Conservation (phyloP, 2,329 filamentous ascomycete genomes). For the Beauveria varroae region DNA sequence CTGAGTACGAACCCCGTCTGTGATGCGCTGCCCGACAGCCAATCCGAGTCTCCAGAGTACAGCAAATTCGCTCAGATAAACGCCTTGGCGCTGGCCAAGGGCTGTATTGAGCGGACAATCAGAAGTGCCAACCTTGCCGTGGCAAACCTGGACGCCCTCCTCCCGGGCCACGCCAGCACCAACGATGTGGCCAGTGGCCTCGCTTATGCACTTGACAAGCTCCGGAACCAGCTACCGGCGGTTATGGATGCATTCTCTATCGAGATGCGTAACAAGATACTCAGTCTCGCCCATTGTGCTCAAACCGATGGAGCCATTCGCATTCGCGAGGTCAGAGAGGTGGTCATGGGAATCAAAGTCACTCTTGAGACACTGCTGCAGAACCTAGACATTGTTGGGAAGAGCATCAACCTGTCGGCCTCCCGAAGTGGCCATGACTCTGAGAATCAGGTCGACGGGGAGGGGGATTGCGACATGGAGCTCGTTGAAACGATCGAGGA, state of each 20-base stretch:
- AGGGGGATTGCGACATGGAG: no score
- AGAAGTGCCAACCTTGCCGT: background rate
- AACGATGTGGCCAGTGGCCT: background rate
- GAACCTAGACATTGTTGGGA: background rate
- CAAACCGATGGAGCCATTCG: background rate
- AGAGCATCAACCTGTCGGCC: background rate
- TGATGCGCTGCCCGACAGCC: no score
- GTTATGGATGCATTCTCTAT: background rate
- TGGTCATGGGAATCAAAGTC: background rate
- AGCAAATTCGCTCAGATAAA: accelerated
- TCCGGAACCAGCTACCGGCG: background rate
- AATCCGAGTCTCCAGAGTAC: background rate
- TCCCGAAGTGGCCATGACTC: background rate
- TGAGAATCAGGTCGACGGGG: no score
- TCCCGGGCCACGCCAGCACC: background rate
- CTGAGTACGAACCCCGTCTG: background rate
- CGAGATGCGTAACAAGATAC: background rate
- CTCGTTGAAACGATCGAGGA: no score
- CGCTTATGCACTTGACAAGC: background rate
- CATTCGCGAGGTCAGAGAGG: background rate
- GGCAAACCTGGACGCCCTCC: background rate
- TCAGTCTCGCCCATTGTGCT: background rate
- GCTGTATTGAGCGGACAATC: background rate
- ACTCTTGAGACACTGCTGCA: background rate
- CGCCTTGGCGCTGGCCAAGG: background rate